A percentile compares a stretch with the other conserved stretches of the same genome.
phyloP scores from a whole-genome alignment of 2,329 filamentous ascomycete genomes.

The Stenocarpella maydis region DNA sequence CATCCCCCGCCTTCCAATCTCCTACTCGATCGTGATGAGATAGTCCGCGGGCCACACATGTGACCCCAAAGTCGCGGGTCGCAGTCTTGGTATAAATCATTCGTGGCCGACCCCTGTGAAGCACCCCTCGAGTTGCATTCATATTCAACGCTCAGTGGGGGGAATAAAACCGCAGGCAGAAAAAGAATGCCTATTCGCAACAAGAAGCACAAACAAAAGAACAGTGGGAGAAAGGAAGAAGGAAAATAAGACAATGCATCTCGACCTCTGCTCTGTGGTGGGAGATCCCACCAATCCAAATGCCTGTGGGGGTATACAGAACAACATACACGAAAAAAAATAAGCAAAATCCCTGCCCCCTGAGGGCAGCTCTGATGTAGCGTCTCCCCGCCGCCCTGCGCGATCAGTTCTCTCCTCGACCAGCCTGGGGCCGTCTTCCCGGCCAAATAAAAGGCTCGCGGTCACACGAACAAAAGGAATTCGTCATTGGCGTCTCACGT shows the following conservation, averaged over 20 bases:
- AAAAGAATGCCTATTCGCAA: constrained; percentile 13
- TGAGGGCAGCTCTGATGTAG: constrained; percentile 20
- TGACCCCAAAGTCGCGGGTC: constrained; percentile 24
- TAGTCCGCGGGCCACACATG: constrained; percentile 1
- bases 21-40: constrained; percentile 1
- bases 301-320: constrained; percentile 36
- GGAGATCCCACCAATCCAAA: constrained; percentile 32
- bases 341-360: constrained; percentile 6
- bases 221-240: background rate
- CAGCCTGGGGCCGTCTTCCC: background rate
- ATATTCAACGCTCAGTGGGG: constrained; percentile 26
- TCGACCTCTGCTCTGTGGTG: constrained; percentile 32
- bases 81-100: constrained; percentile 29
- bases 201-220: constrained; percentile 1
- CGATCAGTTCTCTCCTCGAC: constrained; percentile 1
- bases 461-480: constrained; percentile 36
- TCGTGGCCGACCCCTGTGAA: constrained; percentile 4
- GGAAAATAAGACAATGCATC: constrained; percentile 28
- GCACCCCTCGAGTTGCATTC: constrained; percentile 27
- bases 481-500: constrained; percentile 41
- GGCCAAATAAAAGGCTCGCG: background rate
- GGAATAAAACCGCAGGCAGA: constrained; percentile 19
- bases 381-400: constrained; percentile 10
- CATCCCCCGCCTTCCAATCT: background rate
- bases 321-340: constrained; percentile 34